phyloP scores from a whole-genome alignment of 1,284 basidiomycete genomes.

The Ustanciosporium gigantosporum region DNA sequence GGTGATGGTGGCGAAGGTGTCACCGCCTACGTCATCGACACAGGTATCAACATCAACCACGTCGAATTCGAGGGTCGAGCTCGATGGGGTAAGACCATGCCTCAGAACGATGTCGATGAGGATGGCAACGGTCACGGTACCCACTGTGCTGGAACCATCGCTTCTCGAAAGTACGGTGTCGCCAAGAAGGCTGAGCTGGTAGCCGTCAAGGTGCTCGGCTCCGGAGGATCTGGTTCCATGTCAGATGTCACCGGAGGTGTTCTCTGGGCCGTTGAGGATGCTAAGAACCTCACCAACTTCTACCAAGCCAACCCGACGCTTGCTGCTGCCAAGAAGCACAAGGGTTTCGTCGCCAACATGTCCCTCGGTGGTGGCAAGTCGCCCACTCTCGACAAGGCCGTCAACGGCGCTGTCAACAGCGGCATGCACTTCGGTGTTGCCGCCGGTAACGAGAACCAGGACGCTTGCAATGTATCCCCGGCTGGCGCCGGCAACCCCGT shows the following conservation, averaged over 20 bases:
- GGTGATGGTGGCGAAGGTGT: slow-evolving; percentile 82
- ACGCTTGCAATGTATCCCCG: slow-evolving; percentile 81
- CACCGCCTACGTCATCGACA: slow-evolving; percentile 74
- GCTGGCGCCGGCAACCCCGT: slow-evolving; percentile 70
- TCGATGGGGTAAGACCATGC: slow-evolving; percentile 60
- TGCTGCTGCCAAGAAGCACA: slow-evolving; percentile 74
- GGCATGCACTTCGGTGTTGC: slow-evolving; percentile 81
- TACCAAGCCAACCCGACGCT: slow-evolving; percentile 69
- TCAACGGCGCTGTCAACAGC: slow-evolving; percentile 78
- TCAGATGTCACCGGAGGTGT: slow-evolving; percentile 78
- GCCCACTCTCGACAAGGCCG: slow-evolving; percentile 79
- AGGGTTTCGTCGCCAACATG: slow-evolving; percentile 98
- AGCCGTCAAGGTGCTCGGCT: slow-evolving; percentile 94
- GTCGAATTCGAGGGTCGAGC: slow-evolving; percentile 86
- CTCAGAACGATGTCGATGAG: slow-evolving; percentile 72
- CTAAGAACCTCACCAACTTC: slow-evolving; percentile 67
- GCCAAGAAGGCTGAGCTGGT: slow-evolving; percentile 90
- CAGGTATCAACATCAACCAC: slow-evolving; percentile 86
- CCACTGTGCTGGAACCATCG: slow-evolving; percentile 71
- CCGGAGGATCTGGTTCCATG: slow-evolving; percentile 92
- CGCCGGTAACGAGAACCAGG: slow-evolving; percentile 75
- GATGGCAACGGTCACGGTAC: slow-evolving; percentile 73
- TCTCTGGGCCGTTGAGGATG: slow-evolving; percentile 75
- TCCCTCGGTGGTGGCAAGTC: slow-evolving; percentile 94
- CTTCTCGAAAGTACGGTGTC: slow-evolving; percentile 81